Base-by-base conservation (phyloP, 306 rosid genomes). In the Potentilla sterilis region DNA sequence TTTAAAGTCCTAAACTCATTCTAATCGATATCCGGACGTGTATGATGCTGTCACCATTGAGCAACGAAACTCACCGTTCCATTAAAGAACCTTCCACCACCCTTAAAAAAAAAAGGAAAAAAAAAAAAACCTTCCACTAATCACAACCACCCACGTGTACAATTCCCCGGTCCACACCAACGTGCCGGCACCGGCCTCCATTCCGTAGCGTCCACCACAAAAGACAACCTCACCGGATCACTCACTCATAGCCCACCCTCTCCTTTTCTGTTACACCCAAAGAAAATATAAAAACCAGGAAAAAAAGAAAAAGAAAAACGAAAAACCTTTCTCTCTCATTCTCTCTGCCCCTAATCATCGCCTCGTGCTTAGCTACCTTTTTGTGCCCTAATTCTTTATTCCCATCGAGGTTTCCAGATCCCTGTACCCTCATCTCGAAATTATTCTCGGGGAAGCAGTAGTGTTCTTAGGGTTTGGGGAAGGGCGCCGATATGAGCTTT, bases 401-500 rank as follows among this genome's bases (percentile, higher is more conserved):
- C 70, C 67, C 75, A 59, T 65, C 59, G 72, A 69, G 68, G 58
- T 59, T 71, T n/a, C 63, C 64, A 48, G 80, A 76, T 78, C 82
- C 76, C 77, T 19, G 69, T 22, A 9, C 16, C 76, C 47, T 68
- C 55, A 35, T 21, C 47, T 74, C 55, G 79, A 70, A 46, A 57
- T 37, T 58, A 69, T 85, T 13, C 80, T 81, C 80, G 62, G 34
- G 14, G 81, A 79, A 73, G 42, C 16, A 67, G 38, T 3, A 61
- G 84, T 51, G 16, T 75, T 78, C 52, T 80, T 61, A 66, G 88
- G 80, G 76, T 83, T 61, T 28, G 68, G 72, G 77, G 49, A 44
- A 64, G 73, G 73, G 70, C 19, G 28, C 7, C 18, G 2, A 48
- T 52, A 89, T 94, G 98, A 94, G 98, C 84, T 94, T 94, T 80